Base-by-base conservation (phyloP, 2,329 filamentous ascomycete species). In the Camptophora hylomeconis region DNA sequence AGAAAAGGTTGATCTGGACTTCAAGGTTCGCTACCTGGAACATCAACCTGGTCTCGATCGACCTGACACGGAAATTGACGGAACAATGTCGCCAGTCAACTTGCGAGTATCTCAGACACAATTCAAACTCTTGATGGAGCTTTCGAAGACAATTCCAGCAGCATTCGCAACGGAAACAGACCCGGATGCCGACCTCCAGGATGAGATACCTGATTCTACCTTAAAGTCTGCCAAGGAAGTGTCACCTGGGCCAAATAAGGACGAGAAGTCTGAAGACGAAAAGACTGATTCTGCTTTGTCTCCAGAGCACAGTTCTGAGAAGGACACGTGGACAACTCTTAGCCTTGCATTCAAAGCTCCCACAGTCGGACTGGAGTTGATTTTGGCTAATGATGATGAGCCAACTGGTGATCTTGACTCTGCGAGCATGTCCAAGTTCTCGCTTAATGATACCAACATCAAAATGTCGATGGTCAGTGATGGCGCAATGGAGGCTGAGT, bases 391-490 rank as follows among this genome's bases (percentile, higher is more conserved):
- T 20, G 72, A 82, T 24, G 69, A 78, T 32, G 68, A 75, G 42
- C 86, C 87, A 1, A 73, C 94, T n/a, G 76, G 75, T 2, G 72
- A 84, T 43, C 49, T 87, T 8, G 75, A 82, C 33, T 67, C 72
- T 9, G 80, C 82, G 1, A 94, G 89, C 44, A 58, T 99, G 8
- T 93, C 89, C 0, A 82, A 81, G 21, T 98, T 98, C 57, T 92
- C 87, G 8, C 66, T 98, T 19, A 89, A 98, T 45, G 77, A 92
- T 39, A 95, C 86, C 5, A 80, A 77, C 44, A 65, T 94, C 38
- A 98, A 95, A 61, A 69, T 92, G 6, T 75, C 84, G 15, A 89
- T 95, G 77, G 70, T 94, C 45, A 92, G 80, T 12, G 87, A 98
- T 51, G 77, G 79, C 5, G 86, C 86, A 0, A 57, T 98, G 21